Evolutionary conservation across 441 rosid species (phyloP), one percentile per base, ranked within the genome.

Genomic region (Gossypium trilobum): DNA sequence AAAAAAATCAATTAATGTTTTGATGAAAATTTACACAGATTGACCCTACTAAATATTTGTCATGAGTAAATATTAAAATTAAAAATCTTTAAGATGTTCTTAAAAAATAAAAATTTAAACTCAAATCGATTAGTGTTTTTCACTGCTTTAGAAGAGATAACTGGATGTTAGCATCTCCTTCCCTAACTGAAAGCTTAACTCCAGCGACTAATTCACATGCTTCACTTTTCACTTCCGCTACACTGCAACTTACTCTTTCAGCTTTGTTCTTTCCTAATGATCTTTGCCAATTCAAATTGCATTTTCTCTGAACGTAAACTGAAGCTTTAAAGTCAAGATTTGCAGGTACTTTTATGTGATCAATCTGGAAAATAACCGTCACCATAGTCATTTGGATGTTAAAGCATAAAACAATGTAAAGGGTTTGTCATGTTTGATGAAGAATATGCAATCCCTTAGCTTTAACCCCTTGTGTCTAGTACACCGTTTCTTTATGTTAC

Each of bases 171-270:
- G 54, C 60, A 51, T 69, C 50, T 2, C 48, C 72, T 69, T 67
- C 90, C 27, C 89, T 89, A 4, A 88, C 66, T 31, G 88, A 85
- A 33, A 93, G 63, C 76, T 88, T 96, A 6, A 72, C 69, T 70
- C 96, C 91, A 48, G 70, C 85, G 14, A 91, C 96, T 4, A 93
- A 75, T 80, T 90, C 97, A 20, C 96, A 93, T 10, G 89, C 79
- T 79, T 93, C 95, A 48, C 82, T 78, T 67, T 86, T 91, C n/a
- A 83, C 81, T 62, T 78, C 74, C 76, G 81, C 77, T 50, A 71
- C 54, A 50, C 82, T 79, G 60, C 82, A 77, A 39, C 64, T 73
- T 66, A 78, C 78, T 70, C 72, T 76, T 68, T 23, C 22, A 36
- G 68, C 9, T 16, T 72, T 48, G 2, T 31, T 70, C 68, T 67